Base-by-base conservation (phyloP, 495 filamentous ascomycete genomes). In the Talaromyces adpressus region DNA sequence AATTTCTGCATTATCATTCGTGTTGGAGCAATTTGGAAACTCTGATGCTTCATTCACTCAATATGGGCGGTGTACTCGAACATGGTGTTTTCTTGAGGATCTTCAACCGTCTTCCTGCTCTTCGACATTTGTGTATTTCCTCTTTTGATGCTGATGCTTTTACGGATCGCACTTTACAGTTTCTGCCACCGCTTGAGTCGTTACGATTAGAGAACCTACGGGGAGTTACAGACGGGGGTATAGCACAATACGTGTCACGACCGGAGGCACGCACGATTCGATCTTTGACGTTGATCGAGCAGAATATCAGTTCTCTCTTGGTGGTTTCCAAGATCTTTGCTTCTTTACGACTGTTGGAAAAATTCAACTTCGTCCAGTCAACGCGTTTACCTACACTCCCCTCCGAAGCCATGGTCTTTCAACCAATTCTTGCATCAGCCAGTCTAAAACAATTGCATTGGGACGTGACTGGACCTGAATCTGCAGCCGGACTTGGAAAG, bases 301-400 rank as follows among this genome's bases (percentile, higher is more conserved):
- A 87, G 57, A 82, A 87, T 49, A 72, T 93, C 18, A 79, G 83
- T 29, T 88, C 86, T 6, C 72, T 93, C 4, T 81, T 86, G 7
- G 85, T 85, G 57, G 80, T 96, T n/a, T 88, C 89, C 14, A 86
- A 89, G 36, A 81, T 97, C 34, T 80, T 96, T 20, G 80, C 87
- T 2, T 85, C 87, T 61, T 79, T 96, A 7, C 71, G 72, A 12
- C 74, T 79, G 22, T 76, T 96, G 9, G 78, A 82, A 59, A 80
- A 80, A 16, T 91, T 96, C 69, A 85, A 84, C 14, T 73, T 96
- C 20, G 84, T 89, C 1, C 91, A 96, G 71, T 77, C 83, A 4
- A 79, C 75, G 51, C 74, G 71, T 64, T 82, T 83, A 2, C 89
- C 88, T 1, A 77, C 78, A 3, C 77, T 91, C 63, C 81, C 86